Evolutionary conservation across 805 yeast species (phyloP).

Genomic region (Monosporozyma unispora): DNA sequence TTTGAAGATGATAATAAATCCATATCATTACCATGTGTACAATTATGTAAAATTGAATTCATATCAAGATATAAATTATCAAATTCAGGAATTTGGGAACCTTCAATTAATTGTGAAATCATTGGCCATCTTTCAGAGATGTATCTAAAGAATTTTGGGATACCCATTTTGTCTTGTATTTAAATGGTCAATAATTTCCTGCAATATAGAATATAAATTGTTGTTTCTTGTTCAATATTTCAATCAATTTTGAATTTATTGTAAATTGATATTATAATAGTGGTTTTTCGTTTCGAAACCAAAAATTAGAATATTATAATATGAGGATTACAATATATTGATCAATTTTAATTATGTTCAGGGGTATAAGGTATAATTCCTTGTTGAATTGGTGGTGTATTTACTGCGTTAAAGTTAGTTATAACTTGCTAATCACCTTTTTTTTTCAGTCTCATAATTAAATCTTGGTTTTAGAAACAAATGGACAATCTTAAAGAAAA

Average conservation of each 20-base stretch:
- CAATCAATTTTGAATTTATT: too few species aligned
- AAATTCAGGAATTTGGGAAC: slow-evolving; percentile 78
- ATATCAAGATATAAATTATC: slow-evolving; percentile 93
- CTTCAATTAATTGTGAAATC: slow-evolving; percentile 79
- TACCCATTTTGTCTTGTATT: slow-evolving; percentile 52
- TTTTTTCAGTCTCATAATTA: background rate
- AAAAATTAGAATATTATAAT: background rate
- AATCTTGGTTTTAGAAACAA: background rate
- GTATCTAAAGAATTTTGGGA: slow-evolving; percentile 93
- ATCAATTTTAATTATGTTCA: background rate
- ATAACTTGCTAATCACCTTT: background rate
- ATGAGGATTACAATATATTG: background rate
- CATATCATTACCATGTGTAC: slow-evolving; percentile 80
- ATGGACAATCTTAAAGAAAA: background rate
- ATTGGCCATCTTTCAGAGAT: slow-evolving; percentile 99
- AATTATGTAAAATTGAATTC: slow-evolving; percentile 92
- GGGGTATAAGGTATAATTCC: background rate
- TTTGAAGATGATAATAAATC: slow-evolving; percentile 47
- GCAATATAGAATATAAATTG: too few species aligned
- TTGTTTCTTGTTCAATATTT: background rate
- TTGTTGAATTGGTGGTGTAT: background rate
- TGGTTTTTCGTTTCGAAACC: too few species aligned
- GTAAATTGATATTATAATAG: too few species aligned
- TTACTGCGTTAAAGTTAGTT: too few species aligned
- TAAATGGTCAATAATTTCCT: background rate